These are phyloP conservation scores for Flaveria trinervia DNA, from an alignment of 129 eudicot genomes.

Conservation along the genomic window DNA sequence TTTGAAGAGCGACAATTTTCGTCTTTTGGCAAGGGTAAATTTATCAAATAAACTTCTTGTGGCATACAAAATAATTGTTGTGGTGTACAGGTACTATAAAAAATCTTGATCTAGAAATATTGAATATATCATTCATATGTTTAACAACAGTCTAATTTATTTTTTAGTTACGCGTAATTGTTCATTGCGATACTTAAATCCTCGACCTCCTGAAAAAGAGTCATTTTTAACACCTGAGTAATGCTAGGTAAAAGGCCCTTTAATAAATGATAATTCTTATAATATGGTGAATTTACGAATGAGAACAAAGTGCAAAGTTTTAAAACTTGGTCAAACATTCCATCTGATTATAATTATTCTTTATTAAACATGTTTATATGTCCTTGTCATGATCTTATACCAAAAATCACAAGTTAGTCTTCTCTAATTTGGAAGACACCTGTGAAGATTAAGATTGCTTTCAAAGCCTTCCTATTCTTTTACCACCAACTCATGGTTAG, in stretches of 20 bases:
- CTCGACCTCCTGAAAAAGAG: no score
- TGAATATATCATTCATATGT: no score
- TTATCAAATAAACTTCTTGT: no score
- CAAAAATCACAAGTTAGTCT: conserved; percentile 25
- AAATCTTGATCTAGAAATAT: no score
- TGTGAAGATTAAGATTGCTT: conserved; percentile 31
- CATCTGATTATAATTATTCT: conserved; percentile 6
- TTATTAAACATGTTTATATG: conserved; percentile 7
- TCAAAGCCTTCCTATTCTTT: conserved; percentile 15
- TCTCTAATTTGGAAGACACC: conserved; percentile 36
- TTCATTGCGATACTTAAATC: no score
- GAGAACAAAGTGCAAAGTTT: conserved; percentile 21
- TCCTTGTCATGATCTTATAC: conserved; percentile 21
- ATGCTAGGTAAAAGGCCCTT: neutral
- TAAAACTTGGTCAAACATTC: conserved; percentile 40
- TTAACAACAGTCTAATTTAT: no score
- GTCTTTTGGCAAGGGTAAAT: no score
- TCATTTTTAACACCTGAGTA: no score
- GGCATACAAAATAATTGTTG: no score
- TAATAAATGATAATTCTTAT: neutral
- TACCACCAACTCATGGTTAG: neutral
- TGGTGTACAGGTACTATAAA: no score
- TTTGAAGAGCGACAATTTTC: no score
- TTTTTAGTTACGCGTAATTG: no score
- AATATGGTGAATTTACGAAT: neutral